phyloP scores from a whole-genome alignment of 1,139 yeast genomes.

The Sugiyamaella pinicola region DNA sequence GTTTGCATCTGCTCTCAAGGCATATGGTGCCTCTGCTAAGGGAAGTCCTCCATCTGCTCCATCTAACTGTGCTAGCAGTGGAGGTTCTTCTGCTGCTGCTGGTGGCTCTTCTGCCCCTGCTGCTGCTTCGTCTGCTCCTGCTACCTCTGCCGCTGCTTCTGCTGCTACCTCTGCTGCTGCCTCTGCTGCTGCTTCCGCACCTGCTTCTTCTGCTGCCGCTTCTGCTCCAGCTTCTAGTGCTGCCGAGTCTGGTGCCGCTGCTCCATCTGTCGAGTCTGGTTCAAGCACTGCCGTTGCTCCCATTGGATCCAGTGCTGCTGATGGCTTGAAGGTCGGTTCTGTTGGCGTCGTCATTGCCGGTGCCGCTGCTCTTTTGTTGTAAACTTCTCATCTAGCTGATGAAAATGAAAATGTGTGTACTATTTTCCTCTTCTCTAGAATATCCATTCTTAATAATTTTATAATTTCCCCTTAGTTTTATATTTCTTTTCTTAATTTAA shows the following conservation, averaged over 20 bases:
- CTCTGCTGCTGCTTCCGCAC: constrained; percentile 15
- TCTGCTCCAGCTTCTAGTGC: constrained; percentile 10
- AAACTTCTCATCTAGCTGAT: background rate
- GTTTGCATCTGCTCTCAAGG: constrained; percentile 19
- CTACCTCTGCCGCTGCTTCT: constrained; percentile 15
- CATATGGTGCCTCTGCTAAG: constrained; percentile 16
- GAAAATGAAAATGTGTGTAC: background rate
- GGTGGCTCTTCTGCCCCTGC: constrained; percentile 10
- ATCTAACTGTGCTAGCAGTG: constrained; percentile 14
- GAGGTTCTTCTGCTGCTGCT: constrained; percentile 16
- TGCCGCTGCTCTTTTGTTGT: constrained; percentile 16
- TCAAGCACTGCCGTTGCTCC: constrained; percentile 11
- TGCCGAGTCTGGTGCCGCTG: constrained; percentile 16
- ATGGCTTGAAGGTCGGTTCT: constrained; percentile 15
- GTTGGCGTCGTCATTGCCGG: constrained; percentile 14
- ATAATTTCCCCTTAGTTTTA: background rate
- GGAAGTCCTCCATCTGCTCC: constrained; percentile 20
- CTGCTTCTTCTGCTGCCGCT: constrained; percentile 13
- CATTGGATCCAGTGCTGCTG: background rate
- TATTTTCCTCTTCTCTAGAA: background rate
- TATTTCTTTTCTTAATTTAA: background rate
- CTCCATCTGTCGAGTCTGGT: constrained; percentile 21
- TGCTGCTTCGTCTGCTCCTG: constrained; percentile 11
- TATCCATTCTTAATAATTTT: background rate
- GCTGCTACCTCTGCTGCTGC: constrained; percentile 8